Conservation (phyloP, 2,329 filamentous ascomycete species). For the Penicillium capsulatum region DNA sequence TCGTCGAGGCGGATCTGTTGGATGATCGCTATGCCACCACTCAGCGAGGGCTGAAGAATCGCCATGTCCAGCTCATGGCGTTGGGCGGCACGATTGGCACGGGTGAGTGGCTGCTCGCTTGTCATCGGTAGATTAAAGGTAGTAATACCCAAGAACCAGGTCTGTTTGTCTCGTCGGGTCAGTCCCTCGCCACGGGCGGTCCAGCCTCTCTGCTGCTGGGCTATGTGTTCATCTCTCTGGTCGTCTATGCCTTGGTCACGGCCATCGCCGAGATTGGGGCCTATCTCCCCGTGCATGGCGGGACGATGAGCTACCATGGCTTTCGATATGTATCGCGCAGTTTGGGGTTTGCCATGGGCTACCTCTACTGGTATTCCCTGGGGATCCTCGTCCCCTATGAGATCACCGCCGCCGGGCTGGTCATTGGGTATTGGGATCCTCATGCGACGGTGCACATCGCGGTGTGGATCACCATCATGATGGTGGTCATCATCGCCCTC, state of each 20-base stretch:
- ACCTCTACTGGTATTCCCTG: slow-evolving; percentile 47
- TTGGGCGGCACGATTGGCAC: slow-evolving; percentile 50
- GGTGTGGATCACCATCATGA: slow-evolving; percentile 54
- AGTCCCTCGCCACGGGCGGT: slow-evolving; percentile 50
- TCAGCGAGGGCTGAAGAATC: slow-evolving; percentile 41
- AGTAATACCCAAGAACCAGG: slow-evolving; percentile 19
- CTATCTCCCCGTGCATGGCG: slow-evolving; percentile 44
- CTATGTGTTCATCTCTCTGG: slow-evolving; percentile 48
- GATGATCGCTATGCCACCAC: slow-evolving; percentile 41
- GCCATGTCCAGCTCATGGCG: slow-evolving; percentile 36
- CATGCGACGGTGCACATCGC: slow-evolving; percentile 38
- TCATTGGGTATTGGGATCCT: slow-evolving; percentile 60
- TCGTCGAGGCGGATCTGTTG: slow-evolving; percentile 39
- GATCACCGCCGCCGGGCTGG: slow-evolving; percentile 61
- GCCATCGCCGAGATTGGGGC: slow-evolving; percentile 41
- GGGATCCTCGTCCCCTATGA: slow-evolving; percentile 53
- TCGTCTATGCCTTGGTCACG: slow-evolving; percentile 49
- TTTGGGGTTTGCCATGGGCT: slow-evolving; percentile 43
- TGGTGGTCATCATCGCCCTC: slow-evolving; percentile 54
- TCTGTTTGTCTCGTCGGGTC: slow-evolving; percentile 53
- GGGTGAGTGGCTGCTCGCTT: slow-evolving; percentile 19
- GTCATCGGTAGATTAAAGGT: background rate
- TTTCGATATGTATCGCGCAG: slow-evolving; percentile 43
- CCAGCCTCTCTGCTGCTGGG: slow-evolving; percentile 52
- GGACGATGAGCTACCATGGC: slow-evolving; percentile 43